Base-by-base conservation (phyloP, 495 filamentous ascomycete species). In the Penicillium canescens region DNA sequence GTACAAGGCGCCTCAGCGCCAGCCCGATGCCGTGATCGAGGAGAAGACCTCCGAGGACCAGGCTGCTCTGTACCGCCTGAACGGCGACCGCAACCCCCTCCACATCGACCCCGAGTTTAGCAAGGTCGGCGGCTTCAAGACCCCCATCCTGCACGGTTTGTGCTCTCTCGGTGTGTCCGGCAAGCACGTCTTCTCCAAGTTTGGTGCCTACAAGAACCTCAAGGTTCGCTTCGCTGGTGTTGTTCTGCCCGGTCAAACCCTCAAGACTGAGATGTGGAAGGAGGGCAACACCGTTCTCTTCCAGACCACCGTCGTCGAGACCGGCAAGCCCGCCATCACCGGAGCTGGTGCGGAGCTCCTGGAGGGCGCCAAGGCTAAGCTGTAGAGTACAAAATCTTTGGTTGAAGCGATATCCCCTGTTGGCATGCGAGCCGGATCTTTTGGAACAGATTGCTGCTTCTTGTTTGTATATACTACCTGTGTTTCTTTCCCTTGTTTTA, bases 241-340 rank as follows among this genome's bases (percentile, higher is more conserved):
- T 11, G 94, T 98, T 2, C 60, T 93, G 21, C 95, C 94, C 1
- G 95, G 94, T 6, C 90, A 98, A 83, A 98, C 91, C 46, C 82
- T 98, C 34, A 82, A 85, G 62, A 98, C 92, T 28, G 94, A 98
- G 84, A 96, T 96, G 90, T 98, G 94, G 94, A 96, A 91, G 82
- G 91, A 93, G 66, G 88, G 85, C n/a, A 82, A 81, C 56, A 87
- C 82, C 64, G 86, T 98, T 23, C 72, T 96, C 42, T 98, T 98
- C 80, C 92, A 98, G 82, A 84, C 86, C 16, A 93, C 83, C 66
- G 94, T 98, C 38, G 90, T 92, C 65, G 94, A 98, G 81, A 98
- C 94, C 45, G 95, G 94, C 41, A 98, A 96, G 80, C 74, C 92
- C 57, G 90, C 88, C 56, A 96, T 98, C 72, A 82, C 83, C 9